Conservation (phyloP, 129 eudicot genomes). For the Glebionis coronaria region DNA sequence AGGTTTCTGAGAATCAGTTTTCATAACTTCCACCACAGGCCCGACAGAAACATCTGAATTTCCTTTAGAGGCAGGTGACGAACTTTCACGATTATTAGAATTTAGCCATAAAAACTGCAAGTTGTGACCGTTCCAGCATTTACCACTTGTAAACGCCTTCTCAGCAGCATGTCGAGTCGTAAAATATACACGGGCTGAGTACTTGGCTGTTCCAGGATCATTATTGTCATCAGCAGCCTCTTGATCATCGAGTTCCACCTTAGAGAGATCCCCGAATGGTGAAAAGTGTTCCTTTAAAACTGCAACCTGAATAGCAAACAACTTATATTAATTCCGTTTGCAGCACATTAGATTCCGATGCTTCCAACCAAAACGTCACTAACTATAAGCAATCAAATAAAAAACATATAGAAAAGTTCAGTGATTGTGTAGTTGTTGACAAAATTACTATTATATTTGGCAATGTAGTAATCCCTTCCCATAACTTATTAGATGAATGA, state of each 20-base stretch:
- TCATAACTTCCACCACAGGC: constrained; percentile 34
- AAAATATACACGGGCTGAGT: constrained; percentile 62
- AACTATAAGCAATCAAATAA: too few species aligned
- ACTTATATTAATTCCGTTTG: too few species aligned
- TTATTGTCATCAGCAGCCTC: constrained; percentile 37
- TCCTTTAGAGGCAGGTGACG: constrained; percentile 37
- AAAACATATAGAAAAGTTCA: too few species aligned
- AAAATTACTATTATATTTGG: too few species aligned
- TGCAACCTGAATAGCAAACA: constrained; percentile 47
- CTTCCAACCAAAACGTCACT: too few species aligned
- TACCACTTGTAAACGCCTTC: constrained; percentile 69
- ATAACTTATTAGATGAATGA: too few species aligned
- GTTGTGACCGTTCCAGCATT: constrained; percentile 73
- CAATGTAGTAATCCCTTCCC: too few species aligned
- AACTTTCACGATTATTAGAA: constrained; percentile 41
- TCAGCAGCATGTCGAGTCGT: constrained; percentile 76
- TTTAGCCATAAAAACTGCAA: constrained; percentile 74
- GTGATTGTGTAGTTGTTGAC: too few species aligned
- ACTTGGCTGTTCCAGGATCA: constrained; percentile 36
- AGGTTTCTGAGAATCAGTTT: constrained; percentile 33
- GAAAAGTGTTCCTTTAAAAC: constrained; percentile 83
- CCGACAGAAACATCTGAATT: constrained; percentile 40
- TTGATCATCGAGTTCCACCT: constrained; percentile 57
- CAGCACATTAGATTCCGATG: too few species aligned
- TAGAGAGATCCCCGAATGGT: constrained; percentile 62